A percentile compares a stretch with the other conserved stretches of the same genome.
Evolutionary conservation across 208 protist genomes (phyloP).

Genomic region (Acanthamoeba lenticulata): DNA sequence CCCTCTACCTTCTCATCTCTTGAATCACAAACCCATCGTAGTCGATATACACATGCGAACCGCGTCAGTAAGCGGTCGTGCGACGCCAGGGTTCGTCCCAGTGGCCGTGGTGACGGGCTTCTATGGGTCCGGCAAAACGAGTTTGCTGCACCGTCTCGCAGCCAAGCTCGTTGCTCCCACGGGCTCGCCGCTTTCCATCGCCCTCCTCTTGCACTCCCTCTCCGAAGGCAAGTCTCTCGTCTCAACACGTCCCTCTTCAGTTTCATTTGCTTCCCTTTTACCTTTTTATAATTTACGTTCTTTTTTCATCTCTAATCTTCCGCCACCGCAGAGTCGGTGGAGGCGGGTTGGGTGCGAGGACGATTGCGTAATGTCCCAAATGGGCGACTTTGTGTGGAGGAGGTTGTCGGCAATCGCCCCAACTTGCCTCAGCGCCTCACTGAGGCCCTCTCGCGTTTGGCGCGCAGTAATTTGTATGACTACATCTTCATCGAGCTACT

Average conservation of each 20-base stretch:
- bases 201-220: conserved; percentile 41
- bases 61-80: not conserved
- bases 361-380: not conserved
- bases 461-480: conserved; percentile 5
- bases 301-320: not conserved
- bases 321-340: conserved; percentile 15
- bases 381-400: not conserved
- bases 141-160: not conserved
- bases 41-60: too few species aligned
- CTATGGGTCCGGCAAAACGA: conserved; percentile 59
- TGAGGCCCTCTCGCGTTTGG: not conserved
- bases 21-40: not conserved
- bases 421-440: not conserved
- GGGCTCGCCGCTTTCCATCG: conserved; percentile 27
- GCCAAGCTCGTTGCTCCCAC: not conserved
- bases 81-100: not conserved
- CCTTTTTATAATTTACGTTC: not conserved
- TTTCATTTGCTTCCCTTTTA: not conserved
- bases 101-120: conserved; percentile 22
- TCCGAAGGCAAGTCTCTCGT: not conserved
- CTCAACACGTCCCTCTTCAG: not conserved
- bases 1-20: not conserved
- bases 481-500: conserved; percentile 51
- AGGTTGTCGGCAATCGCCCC: not conserved
- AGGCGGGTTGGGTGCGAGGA: conserved; percentile 9